Evolutionary conservation across 2,329 filamentous ascomycete genomes (phyloP), one percentile per base, ranked within the genome.

Genomic region (Triangularia verruculosa): DNA sequence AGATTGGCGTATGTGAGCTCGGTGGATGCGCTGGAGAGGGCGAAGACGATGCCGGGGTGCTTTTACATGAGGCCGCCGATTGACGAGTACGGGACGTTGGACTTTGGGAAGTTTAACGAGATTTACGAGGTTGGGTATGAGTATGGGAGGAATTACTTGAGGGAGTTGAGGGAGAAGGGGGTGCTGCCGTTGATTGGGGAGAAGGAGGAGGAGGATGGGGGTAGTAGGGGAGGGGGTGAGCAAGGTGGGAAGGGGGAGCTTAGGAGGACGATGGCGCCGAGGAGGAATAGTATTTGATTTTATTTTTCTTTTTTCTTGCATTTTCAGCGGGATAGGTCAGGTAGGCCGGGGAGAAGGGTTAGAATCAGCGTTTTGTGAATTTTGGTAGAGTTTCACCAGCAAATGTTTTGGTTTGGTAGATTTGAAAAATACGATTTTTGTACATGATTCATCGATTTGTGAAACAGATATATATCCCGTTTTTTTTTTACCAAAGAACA

Each of bases 51-150:
- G 72, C 87, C 92, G 0, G 95, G 95, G 0, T 98, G 94, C 76
- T 83, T 96, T 59, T 99, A 99, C 76, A 96, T 99, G 92, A 86
- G 95, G 0, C 96, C 96, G 4, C 95, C 95, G 0, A 90, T 99
- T 67, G 95, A 98, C 73, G 84, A 86, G 1, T 99, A 97, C 71
- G 95, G 93, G 4, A 99, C 95, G 1, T 80, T 99, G 28, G 95
- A 99, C 64, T 99, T 99, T 80, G 91, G 88, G 66, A 97, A 96
- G 76, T 99, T 99, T 76, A 94, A 98, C 72, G 96, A 99, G 81
- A 94, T 99, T 61, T 97, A 96, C 72, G 83, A 90, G 69, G 84
- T 97, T 11, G 96, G 95, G 1, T 96, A 97, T 77, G 83, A 85
- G 61, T 99, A 89, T 73, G 95, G 93, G 4, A 89, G 90, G 74